Evolutionary conservation across 495 filamentous ascomycete genomes (phyloP), one percentile per base, ranked within the genome.

Genomic region (Cairneyella variabilis): DNA sequence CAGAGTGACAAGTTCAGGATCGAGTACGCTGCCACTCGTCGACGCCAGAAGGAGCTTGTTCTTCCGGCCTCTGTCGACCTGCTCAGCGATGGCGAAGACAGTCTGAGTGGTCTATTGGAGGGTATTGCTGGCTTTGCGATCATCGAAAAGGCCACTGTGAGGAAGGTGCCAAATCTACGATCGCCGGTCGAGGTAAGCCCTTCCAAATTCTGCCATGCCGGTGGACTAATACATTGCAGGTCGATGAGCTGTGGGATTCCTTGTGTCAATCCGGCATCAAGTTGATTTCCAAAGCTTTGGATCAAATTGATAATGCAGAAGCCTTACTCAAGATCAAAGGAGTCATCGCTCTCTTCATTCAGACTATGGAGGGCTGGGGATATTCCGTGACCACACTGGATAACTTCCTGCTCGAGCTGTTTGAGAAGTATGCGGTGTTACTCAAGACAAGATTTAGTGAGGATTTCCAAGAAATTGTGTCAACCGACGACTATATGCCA

Each of bases 401-500:
- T 66, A 76, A 78, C 41, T 89, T 97, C 60, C 75, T 97, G 3
- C 73, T 97, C 18, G 86, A 74, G 10, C 73, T 99, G 1, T 99
- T 99, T 64, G 82, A 87, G 51, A 96, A 91, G 69, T 97, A 97
- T 66, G 88, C 91, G 2, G 86, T 92, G 58, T 74, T 96, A n/a
- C 78, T 97, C 32, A 95, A 96, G 66, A 83, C 77, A 53, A 79
- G 90, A 40, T 99, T 96, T 52, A 91, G 87, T 63, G 86, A 91
- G 48, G 90, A 96, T 65, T 97, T 99, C 66, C 84, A 89, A 67
- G 91, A 97, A 83, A 95, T 96, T 67, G 90, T 99, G 23, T 88
- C 85, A 10, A 95, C 90, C 11, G 93, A 99, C 66, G 93, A 99
- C 66, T 99, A 97, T 69, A 97, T 97, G 91, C 95, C 95, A 17